phyloP scores from a whole-genome alignment of 345 rosid species.

The Citrus glauca region DNA sequence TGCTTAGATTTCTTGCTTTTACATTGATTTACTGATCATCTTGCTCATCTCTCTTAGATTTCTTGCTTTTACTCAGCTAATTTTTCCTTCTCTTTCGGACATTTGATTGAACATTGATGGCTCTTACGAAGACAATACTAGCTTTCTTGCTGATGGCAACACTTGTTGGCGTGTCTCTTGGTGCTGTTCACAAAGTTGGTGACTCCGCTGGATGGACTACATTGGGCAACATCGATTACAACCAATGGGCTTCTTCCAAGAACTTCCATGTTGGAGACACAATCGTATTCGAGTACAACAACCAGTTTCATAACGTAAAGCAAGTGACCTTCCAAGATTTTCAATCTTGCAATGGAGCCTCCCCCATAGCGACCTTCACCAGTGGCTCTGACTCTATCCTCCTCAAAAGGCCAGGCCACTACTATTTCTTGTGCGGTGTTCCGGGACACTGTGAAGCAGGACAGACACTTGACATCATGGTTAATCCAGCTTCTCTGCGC shows the following conservation, averaged over 20 bases:
- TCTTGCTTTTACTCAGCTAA: background rate
- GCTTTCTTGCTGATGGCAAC: background rate
- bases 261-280: slow-evolving; percentile 5
- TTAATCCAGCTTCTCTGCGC: background rate
- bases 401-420: background rate
- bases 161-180: background rate
- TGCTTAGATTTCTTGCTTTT: too few species aligned
- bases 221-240: background rate
- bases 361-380: background rate
- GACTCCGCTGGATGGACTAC: background rate
- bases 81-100: background rate
- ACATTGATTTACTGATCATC: too few species aligned
- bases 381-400: slow-evolving; percentile 2
- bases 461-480: slow-evolving; percentile 1
- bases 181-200: slow-evolving; percentile 7
- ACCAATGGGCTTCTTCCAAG: slow-evolving; percentile 3
- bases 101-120: background rate
- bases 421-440: background rate
- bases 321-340: too few species aligned
- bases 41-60: too few species aligned
- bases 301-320: too few species aligned
- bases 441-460: slow-evolving; percentile 8
- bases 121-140: background rate
- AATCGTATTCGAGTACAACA: background rate
- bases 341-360: too few species aligned